Percentiles rank a stretch among this genome's conserved stretches.
Conservation (phyloP, 352 stramenopile genomes). For the Pythium vanterpoolii region DNA sequence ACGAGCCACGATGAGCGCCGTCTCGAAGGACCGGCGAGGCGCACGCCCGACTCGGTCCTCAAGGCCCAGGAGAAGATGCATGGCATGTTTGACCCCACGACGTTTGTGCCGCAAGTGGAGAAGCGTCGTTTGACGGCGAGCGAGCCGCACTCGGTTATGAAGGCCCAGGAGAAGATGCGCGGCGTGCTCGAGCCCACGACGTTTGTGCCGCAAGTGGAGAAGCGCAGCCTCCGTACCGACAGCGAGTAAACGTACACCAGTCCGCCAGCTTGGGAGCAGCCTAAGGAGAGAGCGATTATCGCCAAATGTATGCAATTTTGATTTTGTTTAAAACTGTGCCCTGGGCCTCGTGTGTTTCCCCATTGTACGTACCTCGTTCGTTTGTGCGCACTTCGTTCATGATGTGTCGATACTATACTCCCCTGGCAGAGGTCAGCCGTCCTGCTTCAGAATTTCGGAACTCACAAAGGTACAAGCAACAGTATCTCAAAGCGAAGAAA, state of each 20-base stretch:
- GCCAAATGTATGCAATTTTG: background rate
- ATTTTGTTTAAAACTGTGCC: no score
- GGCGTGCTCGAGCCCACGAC: conserved; percentile 2
- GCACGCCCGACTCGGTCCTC: background rate
- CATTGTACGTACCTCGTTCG: background rate
- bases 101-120: conserved; percentile 1
- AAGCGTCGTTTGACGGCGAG: background rate
- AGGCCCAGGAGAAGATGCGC: conserved; percentile 1
- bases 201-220: background rate
- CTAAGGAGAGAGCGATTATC: background rate
- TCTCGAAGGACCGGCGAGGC: background rate
- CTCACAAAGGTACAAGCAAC: no score
- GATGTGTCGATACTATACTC: no score
- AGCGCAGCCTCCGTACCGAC: conserved; percentile 1
- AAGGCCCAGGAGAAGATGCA: conserved; percentile 3
- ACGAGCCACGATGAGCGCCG: background rate
- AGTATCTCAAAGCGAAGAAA: no score
- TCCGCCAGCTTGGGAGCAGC: conserved; percentile 2
- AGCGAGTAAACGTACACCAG: background rate
- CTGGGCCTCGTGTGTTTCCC: no score
- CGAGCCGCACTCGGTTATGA: background rate
- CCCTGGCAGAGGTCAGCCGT: no score
- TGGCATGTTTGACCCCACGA: background rate
- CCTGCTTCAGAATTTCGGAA: no score
- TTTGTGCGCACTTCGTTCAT: no score